Evolutionary conservation across 2,329 filamentous ascomycete genomes (phyloP).

Genomic region (Boeremia exigua): DNA sequence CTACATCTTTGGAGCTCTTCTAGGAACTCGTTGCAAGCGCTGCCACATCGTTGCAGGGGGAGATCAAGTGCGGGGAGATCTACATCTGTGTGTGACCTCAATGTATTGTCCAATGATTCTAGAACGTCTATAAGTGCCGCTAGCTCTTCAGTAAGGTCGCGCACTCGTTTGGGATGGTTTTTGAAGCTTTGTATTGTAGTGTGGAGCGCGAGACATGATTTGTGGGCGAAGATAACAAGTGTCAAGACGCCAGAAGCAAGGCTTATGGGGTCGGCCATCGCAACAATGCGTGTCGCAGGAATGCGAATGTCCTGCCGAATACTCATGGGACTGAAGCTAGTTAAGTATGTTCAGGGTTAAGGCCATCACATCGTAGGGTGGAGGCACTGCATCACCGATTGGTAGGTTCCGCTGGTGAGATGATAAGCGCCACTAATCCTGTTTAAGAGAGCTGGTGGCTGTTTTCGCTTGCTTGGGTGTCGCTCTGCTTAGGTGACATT

Average conservation of each 20-base stretch:
- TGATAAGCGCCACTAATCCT: background rate
- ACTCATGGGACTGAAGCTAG: background rate
- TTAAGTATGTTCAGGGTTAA: background rate
- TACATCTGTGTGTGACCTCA: constrained; percentile 8
- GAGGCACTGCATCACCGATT: background rate
- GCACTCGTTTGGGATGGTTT: constrained; percentile 18
- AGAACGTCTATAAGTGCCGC: constrained; percentile 17
- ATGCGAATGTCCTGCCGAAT: background rate
- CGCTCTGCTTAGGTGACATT: no score
- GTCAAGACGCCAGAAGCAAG: constrained; percentile 20
- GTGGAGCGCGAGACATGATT: constrained; percentile 19
- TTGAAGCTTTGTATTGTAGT: constrained; percentile 17
- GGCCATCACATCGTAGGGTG: background rate
- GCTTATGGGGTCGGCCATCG: constrained; percentile 22
- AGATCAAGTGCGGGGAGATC: constrained; percentile 35
- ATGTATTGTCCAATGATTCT: constrained; percentile 15
- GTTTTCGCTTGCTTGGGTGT: background rate
- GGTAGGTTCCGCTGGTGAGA: background rate
- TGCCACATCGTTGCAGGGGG: constrained; percentile 51
- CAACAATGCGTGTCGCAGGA: background rate
- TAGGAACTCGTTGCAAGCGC: constrained; percentile 53
- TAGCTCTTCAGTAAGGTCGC: constrained; percentile 20
- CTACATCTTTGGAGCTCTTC: constrained; percentile 46
- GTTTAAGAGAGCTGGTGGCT: background rate
- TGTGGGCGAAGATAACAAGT: constrained; percentile 17